phyloP scores from a whole-genome alignment of 352 stramenopile genomes.

The Globisporangium cederbergense region DNA sequence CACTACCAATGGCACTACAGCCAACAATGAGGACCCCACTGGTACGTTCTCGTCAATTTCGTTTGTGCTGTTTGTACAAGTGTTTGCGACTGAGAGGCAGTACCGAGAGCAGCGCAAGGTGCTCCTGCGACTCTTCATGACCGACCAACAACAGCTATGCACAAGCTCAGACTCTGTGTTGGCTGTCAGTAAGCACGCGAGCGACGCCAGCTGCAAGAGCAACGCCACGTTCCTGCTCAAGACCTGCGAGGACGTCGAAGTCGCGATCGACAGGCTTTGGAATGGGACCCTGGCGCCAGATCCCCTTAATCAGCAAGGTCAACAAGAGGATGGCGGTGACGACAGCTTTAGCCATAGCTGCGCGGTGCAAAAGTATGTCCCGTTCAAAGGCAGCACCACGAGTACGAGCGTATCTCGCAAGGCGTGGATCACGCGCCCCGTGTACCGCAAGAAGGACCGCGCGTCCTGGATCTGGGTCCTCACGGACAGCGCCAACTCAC shows the following conservation, averaged over 20 bases:
- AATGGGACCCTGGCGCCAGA: neutral
- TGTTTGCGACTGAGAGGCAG: slow-evolving; percentile 13
- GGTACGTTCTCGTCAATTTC: neutral
- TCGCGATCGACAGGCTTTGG: slow-evolving; percentile 19
- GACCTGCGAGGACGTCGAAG: slow-evolving; percentile 11
- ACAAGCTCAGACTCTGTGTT: neutral
- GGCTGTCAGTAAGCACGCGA: slow-evolving; percentile 12
- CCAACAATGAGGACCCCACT: neutral
- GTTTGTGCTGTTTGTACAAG: slow-evolving; percentile 16
- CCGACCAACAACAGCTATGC: neutral
- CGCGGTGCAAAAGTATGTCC: slow-evolving; percentile 51
- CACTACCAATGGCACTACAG: neutral
- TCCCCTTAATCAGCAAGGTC: neutral
- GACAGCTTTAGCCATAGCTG: neutral
- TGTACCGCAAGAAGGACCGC: slow-evolving; percentile 51
- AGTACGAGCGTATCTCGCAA: slow-evolving; percentile 2
- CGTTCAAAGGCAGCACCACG: slow-evolving; percentile 26
- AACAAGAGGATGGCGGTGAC: neutral
- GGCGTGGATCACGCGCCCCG: slow-evolving; percentile 54
- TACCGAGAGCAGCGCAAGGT: slow-evolving; percentile 13
- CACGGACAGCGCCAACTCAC: slow-evolving; percentile 19
- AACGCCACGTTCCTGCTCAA: slow-evolving; percentile 14
- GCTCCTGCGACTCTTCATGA: slow-evolving; percentile 9
- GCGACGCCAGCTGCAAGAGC: slow-evolving; percentile 8
- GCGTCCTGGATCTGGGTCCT: slow-evolving; percentile 56